phyloP scores from a whole-genome alignment of 1,284 basidiomycete species.

The Cutaneotrichosporon spelunceum region DNA sequence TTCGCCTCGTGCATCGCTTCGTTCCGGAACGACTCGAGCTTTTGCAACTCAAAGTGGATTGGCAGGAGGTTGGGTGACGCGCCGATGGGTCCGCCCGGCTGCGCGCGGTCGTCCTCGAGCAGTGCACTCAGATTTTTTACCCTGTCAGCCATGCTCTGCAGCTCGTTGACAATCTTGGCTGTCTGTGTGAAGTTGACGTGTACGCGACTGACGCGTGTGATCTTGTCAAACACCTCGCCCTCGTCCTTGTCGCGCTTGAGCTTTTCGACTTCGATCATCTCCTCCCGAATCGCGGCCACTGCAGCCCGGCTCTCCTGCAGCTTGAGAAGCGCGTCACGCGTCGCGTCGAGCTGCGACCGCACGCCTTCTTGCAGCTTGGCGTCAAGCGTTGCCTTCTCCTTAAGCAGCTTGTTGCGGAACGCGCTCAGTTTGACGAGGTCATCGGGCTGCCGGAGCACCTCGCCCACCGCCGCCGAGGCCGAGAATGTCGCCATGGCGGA shows the following conservation, averaged over 20 bases:
- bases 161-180: constrained; percentile 89
- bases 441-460: constrained; percentile 86
- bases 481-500: constrained; percentile 35
- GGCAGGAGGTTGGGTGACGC: constrained; percentile 81
- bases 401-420: constrained; percentile 90
- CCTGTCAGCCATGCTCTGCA: constrained; percentile 81
- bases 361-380: constrained; percentile 87
- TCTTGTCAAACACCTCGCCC: constrained; percentile 72
- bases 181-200: constrained; percentile 94
- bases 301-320: constrained; percentile 77
- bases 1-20: constrained; percentile 89
- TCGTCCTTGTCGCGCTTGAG: constrained; percentile 55
- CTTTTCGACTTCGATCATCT: constrained; percentile 83
- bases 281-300: constrained; percentile 83
- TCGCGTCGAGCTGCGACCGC: constrained; percentile 89
- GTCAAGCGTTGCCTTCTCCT: constrained; percentile 95
- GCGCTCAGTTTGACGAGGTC: constrained; percentile 86
- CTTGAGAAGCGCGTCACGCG: constrained; percentile 81
- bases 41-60: constrained; percentile 83
- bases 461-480: constrained; percentile 50
- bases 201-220: constrained; percentile 86
- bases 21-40: constrained; percentile 89
- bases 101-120: constrained; percentile 66
- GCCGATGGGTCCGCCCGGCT: constrained; percentile 66
- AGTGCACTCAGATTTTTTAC: constrained; percentile 75